Evolutionary conservation across 345 rosid genomes (phyloP).

Genomic region (Moricandia arvensis): DNA sequence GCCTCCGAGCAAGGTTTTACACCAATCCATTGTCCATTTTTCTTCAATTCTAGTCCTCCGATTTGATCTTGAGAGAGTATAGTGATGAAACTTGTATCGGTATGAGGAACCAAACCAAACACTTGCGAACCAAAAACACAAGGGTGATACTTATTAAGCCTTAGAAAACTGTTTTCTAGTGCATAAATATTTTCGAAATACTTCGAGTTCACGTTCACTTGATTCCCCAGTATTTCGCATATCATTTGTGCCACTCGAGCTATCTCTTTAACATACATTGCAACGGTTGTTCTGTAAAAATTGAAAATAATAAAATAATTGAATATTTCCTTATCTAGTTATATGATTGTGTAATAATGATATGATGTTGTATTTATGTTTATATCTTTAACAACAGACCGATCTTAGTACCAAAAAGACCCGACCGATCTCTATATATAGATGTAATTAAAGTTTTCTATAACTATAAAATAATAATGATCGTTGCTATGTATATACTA

Average conservation of each 20-base stretch:
- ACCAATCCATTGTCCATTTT: constrained; percentile 58
- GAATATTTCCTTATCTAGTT: background rate
- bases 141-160: constrained; percentile 80
- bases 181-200: constrained; percentile 50
- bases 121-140: constrained; percentile 49
- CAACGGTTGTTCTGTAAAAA: constrained; percentile 51
- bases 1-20: constrained; percentile 62
- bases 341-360: background rate
- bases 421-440: constrained; percentile 5
- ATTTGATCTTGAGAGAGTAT: constrained; percentile 57
- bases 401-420: no score
- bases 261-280: constrained; percentile 40
- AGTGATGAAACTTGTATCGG: constrained; percentile 66
- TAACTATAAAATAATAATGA: background rate
- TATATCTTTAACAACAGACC: no score
- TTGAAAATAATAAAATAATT: background rate
- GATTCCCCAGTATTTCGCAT: constrained; percentile 46
- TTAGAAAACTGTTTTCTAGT: constrained; percentile 43
- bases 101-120: constrained; percentile 74
- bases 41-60: constrained; percentile 66
- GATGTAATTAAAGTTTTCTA: background rate
- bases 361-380: no score
- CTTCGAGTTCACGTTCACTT: constrained; percentile 39
- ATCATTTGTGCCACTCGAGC: constrained; percentile 45
- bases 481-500: background rate